Conservation (phyloP, 2,329 filamentous ascomycete genomes). For the Neoascochyta sp. region DNA sequence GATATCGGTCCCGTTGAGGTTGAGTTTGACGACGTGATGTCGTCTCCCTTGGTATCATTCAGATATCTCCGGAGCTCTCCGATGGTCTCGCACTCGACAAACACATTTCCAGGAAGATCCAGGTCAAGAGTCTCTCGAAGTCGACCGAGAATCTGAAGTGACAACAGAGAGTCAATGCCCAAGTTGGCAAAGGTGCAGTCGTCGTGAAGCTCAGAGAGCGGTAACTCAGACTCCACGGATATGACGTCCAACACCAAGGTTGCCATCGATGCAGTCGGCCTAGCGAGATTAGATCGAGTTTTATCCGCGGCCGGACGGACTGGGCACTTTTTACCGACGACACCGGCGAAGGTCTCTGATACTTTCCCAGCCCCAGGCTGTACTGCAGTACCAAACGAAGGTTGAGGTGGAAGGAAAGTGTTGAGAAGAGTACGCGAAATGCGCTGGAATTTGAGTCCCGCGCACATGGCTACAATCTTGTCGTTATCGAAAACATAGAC, state of each 20-base stretch:
- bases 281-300: neutral
- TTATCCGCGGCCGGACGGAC: neutral
- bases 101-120: constrained; percentile 5
- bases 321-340: neutral
- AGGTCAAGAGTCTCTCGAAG: constrained; percentile 24
- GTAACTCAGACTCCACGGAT: constrained; percentile 27
- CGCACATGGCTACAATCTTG: neutral
- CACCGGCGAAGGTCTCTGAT: neutral
- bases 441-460: neutral
- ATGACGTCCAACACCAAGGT: constrained; percentile 16
- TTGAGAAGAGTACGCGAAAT: neutral
- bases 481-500: constrained; percentile 10
- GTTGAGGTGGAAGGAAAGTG: neutral
- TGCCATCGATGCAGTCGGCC: neutral
- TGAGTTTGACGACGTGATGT: neutral
- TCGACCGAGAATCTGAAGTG: constrained; percentile 14
- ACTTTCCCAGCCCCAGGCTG: neutral
- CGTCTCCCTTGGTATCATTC: neutral
- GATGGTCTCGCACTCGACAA: constrained; percentile 1
- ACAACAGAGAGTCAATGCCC: constrained; percentile 27
- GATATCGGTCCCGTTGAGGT: neutral
- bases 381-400: neutral
- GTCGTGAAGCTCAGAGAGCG: constrained; percentile 20
- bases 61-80: constrained; percentile 1
- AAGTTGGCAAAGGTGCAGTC: constrained; percentile 20